These are phyloP conservation scores for Xylaria scruposa DNA, from an alignment of 495 filamentous ascomycete species.

Conservation along the genomic window DNA sequence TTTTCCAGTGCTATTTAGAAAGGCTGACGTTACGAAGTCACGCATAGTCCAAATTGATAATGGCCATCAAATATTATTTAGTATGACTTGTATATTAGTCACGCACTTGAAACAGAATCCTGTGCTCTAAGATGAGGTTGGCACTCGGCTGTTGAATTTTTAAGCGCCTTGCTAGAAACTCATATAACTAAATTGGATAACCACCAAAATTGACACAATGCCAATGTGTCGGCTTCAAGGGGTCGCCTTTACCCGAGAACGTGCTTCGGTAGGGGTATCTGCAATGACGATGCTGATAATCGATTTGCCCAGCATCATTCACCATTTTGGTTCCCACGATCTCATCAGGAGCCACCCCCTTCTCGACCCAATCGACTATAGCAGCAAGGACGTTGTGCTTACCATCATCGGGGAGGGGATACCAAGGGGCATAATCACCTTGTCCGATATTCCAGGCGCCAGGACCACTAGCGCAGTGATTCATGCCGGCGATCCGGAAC, in stretches of 20 bases:
- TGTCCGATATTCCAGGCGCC: constrained; percentile 64
- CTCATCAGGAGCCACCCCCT: constrained; percentile 60
- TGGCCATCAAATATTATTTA: not conserved
- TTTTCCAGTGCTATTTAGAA: not conserved
- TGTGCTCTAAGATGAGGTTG: too few relatives aligned
- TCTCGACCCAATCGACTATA: constrained; percentile 67
- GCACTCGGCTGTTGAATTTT: too few relatives aligned
- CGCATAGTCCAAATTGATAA: not conserved
- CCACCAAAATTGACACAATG: constrained; percentile 25
- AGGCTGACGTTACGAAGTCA: not conserved
- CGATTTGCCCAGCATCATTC: constrained; percentile 46
- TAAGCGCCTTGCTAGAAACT: too few relatives aligned
- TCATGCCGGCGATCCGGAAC: constrained; percentile 41
- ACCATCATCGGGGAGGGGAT: constrained; percentile 38
- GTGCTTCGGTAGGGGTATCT: constrained; percentile 38
- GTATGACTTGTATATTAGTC: not conserved
- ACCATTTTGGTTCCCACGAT: constrained; percentile 61
- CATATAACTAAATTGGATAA: not conserved
- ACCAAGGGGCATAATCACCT: constrained; percentile 38
- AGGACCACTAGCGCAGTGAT: constrained; percentile 50
- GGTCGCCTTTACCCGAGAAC: constrained; percentile 25
- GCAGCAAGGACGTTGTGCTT: constrained; percentile 58
- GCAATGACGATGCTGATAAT: constrained; percentile 47
- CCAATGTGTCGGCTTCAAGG: constrained; percentile 27
- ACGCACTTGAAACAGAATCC: too few relatives aligned